Percentiles rank a stretch among this genome's conserved stretches.
These are phyloP conservation scores for Botryococcus braunii DNA, from an alignment of 163 green algal species.

Conservation along the genomic window DNA sequence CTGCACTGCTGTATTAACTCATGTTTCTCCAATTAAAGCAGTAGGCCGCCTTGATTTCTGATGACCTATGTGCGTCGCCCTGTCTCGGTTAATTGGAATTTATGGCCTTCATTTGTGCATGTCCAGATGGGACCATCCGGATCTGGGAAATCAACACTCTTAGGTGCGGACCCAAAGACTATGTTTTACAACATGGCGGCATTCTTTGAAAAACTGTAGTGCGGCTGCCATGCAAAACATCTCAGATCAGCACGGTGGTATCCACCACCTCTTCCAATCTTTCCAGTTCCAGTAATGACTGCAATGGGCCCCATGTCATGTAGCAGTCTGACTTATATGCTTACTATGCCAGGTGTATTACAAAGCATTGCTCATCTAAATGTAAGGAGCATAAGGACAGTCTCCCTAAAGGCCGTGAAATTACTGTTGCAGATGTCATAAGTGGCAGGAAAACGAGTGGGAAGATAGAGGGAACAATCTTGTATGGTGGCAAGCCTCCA, in stretches of 20 bases:
- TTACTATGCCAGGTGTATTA: background rate
- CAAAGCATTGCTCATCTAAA: background rate
- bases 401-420: background rate
- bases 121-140: conserved; percentile 39
- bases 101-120: background rate
- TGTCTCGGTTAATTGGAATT: background rate
- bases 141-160: conserved; percentile 65
- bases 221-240: background rate
- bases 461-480: conserved; percentile 24
- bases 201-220: no score
- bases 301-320: background rate
- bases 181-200: no score
- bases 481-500: conserved; percentile 38
- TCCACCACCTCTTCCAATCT: background rate
- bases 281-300: background rate
- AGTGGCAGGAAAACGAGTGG: conserved; percentile 45
- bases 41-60: no score
- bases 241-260: background rate
- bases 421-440: conserved; percentile 29
- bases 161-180: conserved; percentile 18
- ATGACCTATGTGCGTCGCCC: no score
- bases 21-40: no score
- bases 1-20: no score
- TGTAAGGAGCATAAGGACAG: background rate
- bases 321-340: background rate